Evolutionary conservation across 768 basidiomycete genomes (phyloP).

Genomic region (Crepidotus variabilis): DNA sequence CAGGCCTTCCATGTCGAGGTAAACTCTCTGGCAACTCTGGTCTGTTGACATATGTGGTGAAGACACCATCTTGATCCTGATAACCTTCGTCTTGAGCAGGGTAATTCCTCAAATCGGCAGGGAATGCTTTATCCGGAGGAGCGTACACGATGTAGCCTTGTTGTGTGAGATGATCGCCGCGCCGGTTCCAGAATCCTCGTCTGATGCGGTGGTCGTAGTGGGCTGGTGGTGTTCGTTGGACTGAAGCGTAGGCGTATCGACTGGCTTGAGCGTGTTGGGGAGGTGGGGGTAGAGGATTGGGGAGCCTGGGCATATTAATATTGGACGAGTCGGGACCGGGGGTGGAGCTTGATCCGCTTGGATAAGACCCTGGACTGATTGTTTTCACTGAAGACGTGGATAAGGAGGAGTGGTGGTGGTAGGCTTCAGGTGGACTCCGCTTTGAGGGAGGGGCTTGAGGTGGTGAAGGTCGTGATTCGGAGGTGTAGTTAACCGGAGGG

Average conservation of each 20-base stretch:
- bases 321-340: constrained; percentile 16
- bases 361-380: constrained; percentile 1
- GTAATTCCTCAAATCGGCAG: constrained; percentile 56
- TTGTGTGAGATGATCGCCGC: constrained; percentile 65
- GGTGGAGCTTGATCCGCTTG: constrained; percentile 6
- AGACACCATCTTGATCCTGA: constrained; percentile 45
- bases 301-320: constrained; percentile 33
- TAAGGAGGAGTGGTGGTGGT: constrained; percentile 7
- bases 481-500: constrained; percentile 1
- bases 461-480: constrained; percentile 3
- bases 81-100: constrained; percentile 55
- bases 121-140: constrained; percentile 51
- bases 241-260: background rate
- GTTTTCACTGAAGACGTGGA: constrained; percentile 8
- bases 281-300: constrained; percentile 10
- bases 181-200: constrained; percentile 68
- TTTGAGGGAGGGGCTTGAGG: background rate
- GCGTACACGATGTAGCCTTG: constrained; percentile 63
- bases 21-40: constrained; percentile 62
- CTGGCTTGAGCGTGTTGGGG: constrained; percentile 4
- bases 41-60: constrained; percentile 36
- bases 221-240: constrained; percentile 18
- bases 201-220: constrained; percentile 36
- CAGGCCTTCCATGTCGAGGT: constrained; percentile 51
- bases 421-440: constrained; percentile 4